These are phyloP conservation scores for Hymenoscyphus repandus DNA, from an alignment of 2,329 filamentous ascomycete genomes.

Conservation along the genomic window DNA sequence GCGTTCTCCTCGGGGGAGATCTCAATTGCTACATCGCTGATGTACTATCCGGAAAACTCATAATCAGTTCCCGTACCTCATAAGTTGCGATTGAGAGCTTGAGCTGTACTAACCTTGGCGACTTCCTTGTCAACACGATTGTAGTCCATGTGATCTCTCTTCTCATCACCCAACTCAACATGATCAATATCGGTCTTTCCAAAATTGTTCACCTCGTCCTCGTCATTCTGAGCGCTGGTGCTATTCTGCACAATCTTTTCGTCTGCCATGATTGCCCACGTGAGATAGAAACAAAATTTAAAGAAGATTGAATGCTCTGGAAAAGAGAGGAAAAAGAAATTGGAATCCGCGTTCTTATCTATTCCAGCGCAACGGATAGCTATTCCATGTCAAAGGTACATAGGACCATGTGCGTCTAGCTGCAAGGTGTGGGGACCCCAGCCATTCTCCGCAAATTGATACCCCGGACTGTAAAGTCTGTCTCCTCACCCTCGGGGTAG, in stretches of 20 bases:
- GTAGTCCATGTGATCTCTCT: conserved; percentile 42
- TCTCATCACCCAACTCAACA: conserved; percentile 27
- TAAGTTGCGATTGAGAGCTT: not conserved
- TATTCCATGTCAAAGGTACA: too few species aligned
- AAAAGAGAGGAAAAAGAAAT: too few species aligned
- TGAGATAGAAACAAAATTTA: not conserved
- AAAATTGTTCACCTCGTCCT: not conserved
- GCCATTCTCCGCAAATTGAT: too few species aligned
- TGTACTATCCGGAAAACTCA: conserved; percentile 40
- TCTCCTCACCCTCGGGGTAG: too few species aligned
- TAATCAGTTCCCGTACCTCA: not conserved
- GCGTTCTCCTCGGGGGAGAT: conserved; percentile 47
- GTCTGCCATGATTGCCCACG: conserved; percentile 3
- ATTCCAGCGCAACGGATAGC: too few species aligned
- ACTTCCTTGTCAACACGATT: conserved; percentile 62
- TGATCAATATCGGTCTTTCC: conserved; percentile 6
- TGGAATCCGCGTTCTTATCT: not conserved
- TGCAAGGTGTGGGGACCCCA: too few species aligned
- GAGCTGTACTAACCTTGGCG: conserved; percentile 39
- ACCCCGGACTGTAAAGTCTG: too few species aligned
- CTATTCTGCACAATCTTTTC: conserved; percentile 2
- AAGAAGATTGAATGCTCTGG: too few species aligned
- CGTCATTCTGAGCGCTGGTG: too few species aligned
- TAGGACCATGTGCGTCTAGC: too few species aligned
- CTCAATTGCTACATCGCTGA: conserved; percentile 51